A percentile compares a stretch with the other conserved stretches of the same genome.
Evolutionary conservation across 306 rosid species (phyloP).

Genomic region (Parietaria judaica): DNA sequence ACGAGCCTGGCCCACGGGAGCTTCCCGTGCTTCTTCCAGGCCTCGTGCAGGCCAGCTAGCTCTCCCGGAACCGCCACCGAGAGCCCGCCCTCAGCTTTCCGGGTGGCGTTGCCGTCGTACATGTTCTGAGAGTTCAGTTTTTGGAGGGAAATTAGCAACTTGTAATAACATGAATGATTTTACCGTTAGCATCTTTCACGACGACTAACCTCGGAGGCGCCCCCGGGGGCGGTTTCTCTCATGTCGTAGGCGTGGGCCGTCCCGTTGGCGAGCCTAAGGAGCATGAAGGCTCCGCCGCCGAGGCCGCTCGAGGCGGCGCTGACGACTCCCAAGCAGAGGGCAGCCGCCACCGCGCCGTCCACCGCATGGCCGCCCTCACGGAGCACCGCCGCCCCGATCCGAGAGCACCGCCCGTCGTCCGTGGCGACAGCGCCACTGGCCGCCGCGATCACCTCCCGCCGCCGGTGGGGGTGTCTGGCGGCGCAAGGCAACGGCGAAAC

Average conservation of each 20-base stretch:
- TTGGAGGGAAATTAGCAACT: too few species aligned
- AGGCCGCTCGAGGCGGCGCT: constrained; percentile 84
- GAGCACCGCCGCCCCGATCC: constrained; percentile 45
- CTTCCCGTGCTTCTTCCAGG: constrained; percentile 63
- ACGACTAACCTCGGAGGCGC: constrained; percentile 49
- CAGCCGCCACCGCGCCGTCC: constrained; percentile 76
- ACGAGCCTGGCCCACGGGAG: constrained; percentile 74
- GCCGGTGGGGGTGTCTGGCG: constrained; percentile 9
- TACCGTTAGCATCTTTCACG: too few species aligned
- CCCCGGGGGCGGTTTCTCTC: constrained; percentile 81
- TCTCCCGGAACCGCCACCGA: constrained; percentile 70
- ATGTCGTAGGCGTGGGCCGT: constrained; percentile 50
- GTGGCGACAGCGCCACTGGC: constrained; percentile 65
- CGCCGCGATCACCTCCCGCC: constrained; percentile 40
- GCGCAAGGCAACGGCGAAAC: constrained; percentile 21
- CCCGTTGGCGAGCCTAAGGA: constrained; percentile 41
- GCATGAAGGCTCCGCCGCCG: constrained; percentile 84
- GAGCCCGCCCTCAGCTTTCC: constrained; percentile 52
- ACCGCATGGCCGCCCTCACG: constrained; percentile 69
- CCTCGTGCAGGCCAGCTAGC: constrained; percentile 67
- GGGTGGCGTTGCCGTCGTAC: constrained; percentile 48
- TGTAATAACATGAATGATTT: too few species aligned
- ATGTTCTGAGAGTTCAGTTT: constrained; percentile 37
- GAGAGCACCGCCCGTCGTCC: constrained; percentile 60
- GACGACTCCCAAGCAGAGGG: constrained; percentile 79